Conservation (phyloP, 768 basidiomycete genomes). For the Daedaleopsis sinensis region DNA sequence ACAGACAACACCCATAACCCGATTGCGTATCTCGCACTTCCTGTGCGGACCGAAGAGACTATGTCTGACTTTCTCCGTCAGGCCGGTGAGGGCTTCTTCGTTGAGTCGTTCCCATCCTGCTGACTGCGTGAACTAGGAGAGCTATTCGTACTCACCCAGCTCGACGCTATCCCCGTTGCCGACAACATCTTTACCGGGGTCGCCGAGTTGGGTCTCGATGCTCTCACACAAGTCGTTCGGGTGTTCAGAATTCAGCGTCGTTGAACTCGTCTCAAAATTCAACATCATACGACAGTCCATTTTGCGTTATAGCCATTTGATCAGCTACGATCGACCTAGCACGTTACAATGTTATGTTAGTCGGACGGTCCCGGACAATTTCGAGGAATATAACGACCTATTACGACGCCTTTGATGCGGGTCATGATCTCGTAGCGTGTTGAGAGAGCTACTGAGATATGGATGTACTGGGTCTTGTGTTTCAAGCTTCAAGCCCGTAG, state of each 20-base stretch:
- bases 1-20: neutral
- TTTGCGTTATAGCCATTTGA: too few species aligned
- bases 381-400: too few species aligned
- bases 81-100: slow-evolving; percentile 19
- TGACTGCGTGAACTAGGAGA: neutral
- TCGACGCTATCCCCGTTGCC: neutral
- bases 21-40: slow-evolving; percentile 49
- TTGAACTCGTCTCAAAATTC: neutral
- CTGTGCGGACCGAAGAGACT: slow-evolving; percentile 61
- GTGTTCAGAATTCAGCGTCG: neutral
- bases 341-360: too few species aligned
- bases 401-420: too few species aligned
- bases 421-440: too few species aligned
- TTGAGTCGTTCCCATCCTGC: neutral
- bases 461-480: too few species aligned
- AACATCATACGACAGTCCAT: neutral
- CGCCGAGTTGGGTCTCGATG: slow-evolving; percentile 12
- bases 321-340: too few species aligned
- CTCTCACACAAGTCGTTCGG: slow-evolving; percentile 2
- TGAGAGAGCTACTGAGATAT: too few species aligned
- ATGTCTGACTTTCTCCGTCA: slow-evolving; percentile 42
- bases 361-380: too few species aligned
- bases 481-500: too few species aligned
- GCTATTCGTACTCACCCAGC: neutral
- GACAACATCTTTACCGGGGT: slow-evolving; percentile 11